phyloP scores from a whole-genome alignment of 2,329 filamentous ascomycete species.

The Ophiocordyceps australis region DNA sequence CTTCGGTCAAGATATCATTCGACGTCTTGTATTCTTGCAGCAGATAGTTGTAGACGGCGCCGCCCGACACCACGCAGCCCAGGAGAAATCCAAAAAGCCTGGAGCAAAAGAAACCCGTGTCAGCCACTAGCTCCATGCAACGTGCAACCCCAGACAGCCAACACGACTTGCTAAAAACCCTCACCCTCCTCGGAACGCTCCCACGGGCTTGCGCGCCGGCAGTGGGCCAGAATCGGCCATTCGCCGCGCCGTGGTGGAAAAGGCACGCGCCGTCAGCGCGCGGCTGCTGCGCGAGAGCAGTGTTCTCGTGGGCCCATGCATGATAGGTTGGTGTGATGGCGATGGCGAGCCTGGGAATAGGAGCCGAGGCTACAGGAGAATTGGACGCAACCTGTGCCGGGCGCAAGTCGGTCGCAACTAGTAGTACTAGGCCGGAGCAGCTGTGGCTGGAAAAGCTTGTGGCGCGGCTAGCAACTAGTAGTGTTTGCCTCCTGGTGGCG shows the following conservation, averaged over 20 bases:
- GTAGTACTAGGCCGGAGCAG: background rate
- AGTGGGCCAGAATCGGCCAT: slow-evolving; percentile 24
- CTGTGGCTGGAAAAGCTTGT: background rate
- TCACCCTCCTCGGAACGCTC: slow-evolving; percentile 43
- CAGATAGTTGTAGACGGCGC: slow-evolving; percentile 79
- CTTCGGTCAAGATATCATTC: slow-evolving; percentile 84
- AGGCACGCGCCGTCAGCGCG: slow-evolving; percentile 16
- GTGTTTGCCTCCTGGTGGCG: too few relatives aligned
- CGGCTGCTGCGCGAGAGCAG: background rate
- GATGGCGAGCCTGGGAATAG: too few relatives aligned
- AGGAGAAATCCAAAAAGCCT: slow-evolving; percentile 87
- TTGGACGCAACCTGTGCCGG: too few relatives aligned
- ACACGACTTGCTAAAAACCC: too few relatives aligned
- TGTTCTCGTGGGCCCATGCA: background rate
- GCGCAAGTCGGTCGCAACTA: too few relatives aligned
- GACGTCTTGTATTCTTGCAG: slow-evolving; percentile 84
- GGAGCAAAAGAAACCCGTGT: too few relatives aligned
- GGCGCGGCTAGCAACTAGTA: too few relatives aligned
- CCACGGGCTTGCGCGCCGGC: slow-evolving; percentile 38
- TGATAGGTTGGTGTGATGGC: background rate
- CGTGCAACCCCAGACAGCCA: too few relatives aligned
- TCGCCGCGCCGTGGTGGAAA: slow-evolving; percentile 32
- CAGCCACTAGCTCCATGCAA: too few relatives aligned
- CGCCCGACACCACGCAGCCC: slow-evolving; percentile 62
- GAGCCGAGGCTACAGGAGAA: too few relatives aligned